Base-by-base conservation (phyloP, 1,284 basidiomycete species). In the Pascua guehoae region DNA sequence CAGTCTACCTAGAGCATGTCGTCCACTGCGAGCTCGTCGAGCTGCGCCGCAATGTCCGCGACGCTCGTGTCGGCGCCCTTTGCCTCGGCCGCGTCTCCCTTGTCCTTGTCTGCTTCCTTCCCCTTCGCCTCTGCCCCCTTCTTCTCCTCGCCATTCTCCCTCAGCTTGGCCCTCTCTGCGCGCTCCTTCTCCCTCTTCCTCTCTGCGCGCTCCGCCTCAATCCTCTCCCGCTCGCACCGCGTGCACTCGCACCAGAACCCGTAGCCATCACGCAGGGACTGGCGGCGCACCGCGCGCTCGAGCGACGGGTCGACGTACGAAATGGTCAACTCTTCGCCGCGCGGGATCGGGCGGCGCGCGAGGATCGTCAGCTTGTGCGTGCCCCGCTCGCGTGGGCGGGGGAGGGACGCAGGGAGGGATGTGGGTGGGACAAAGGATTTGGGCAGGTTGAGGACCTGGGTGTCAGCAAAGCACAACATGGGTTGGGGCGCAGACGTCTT, bases 181-280 rank as follows among this genome's bases (percentile, higher is more conserved):
- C 39, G 16, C 17, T 14, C 53, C 48, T 51, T 62, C 54, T 38
- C 46, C 53, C 43, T 57, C 47, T 48, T 84, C 84, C 54, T 80
- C 67, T 50, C 53, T 10, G 48, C 54, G 17, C 53, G 36, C 56
- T 53, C 52, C 24, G 12, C 38, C 54, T 39, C 36, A 7, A 38
- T 66, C 57, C 77, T 78, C 68, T 81, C 81, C 52, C 66, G 72
- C n/a, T 81, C 65, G 71, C 89, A 91, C 24, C 85, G 79, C 58
- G 78, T 74, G 69, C 90, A 91, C 36, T 66, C 66, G 68, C 90
- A 92, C 86, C 88, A 72, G 87, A 89, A 43, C 82, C 90, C 91
- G 57, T 74, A 75, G 12, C 85, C 88, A 53, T 83, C 86, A 57
- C 84, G 77, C 43, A 94, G 73, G 60, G 83, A 80, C 47, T 79